Evolutionary conservation across 2,329 filamentous ascomycete species (phyloP).

Genomic region (Botrytis squamosa): DNA sequence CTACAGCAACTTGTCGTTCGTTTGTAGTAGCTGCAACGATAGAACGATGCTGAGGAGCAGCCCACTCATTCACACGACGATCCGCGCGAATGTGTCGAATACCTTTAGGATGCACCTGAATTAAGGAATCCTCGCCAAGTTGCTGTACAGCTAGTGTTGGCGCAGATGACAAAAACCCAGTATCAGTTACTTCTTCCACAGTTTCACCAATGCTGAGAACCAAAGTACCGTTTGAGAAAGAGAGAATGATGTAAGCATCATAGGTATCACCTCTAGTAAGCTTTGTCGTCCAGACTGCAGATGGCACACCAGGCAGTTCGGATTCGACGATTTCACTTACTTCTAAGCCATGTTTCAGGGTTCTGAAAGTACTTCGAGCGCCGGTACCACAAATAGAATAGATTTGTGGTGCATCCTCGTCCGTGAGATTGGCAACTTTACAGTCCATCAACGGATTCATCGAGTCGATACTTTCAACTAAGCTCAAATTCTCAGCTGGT

Average conservation of each 20-base stretch:
- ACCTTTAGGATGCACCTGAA: constrained; percentile 95
- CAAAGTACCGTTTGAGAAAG: constrained; percentile 84
- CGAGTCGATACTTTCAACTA: constrained; percentile 81
- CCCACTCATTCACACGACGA: constrained; percentile 85
- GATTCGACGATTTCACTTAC: constrained; percentile 96
- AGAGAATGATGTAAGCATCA: constrained; percentile 94
- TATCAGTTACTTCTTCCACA: constrained; percentile 92
- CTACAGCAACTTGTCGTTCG: constrained; percentile 86
- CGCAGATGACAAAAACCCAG: constrained; percentile 84
- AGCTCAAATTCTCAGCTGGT: constrained; percentile 73
- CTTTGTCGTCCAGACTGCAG: constrained; percentile 94
- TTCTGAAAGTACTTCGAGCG: constrained; percentile 85
- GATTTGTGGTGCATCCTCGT: constrained; percentile 94
- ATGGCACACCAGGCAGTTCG: constrained; percentile 82
- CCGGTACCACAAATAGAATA: constrained; percentile 89
- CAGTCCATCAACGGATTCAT: constrained; percentile 91
- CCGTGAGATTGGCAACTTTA: constrained; percentile 85
- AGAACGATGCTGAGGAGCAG: constrained; percentile 85
- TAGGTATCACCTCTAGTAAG: constrained; percentile 76
- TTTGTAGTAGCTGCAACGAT: constrained; percentile 96
- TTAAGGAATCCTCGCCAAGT: constrained; percentile 85
- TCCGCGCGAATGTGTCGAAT: constrained; percentile 84
- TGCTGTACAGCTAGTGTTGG: constrained; percentile 91
- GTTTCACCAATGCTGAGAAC: constrained; percentile 95
- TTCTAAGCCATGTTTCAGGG: constrained; percentile 86